Evolutionary conservation across 1,284 basidiomycete species (phyloP).

Genomic region (Albatrellus sp.): DNA sequence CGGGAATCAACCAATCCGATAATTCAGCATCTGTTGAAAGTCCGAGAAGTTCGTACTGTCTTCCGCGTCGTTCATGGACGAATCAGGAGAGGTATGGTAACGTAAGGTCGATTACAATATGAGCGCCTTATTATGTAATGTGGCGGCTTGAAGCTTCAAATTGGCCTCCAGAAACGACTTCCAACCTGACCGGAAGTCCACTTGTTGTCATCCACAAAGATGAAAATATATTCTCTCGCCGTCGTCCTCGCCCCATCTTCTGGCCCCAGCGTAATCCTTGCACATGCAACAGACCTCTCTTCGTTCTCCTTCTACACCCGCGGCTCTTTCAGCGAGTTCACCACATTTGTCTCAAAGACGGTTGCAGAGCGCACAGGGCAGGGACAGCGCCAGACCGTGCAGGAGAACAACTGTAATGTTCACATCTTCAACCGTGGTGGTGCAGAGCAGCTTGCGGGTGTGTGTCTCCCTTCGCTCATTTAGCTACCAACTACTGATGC

Average conservation of each 20-base stretch:
- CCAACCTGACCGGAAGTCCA: too few relatives aligned
- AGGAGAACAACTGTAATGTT: slow-evolving; percentile 90
- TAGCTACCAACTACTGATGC: background rate
- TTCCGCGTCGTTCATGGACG: too few relatives aligned
- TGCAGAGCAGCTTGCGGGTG: slow-evolving; percentile 71
- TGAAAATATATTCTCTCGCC: slow-evolving; percentile 67
- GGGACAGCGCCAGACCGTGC: slow-evolving; percentile 86
- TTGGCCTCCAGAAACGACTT: too few relatives aligned
- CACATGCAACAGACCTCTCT: slow-evolving; percentile 73
- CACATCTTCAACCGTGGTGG: slow-evolving; percentile 85
- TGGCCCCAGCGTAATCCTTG: slow-evolving; percentile 52
- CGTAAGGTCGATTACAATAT: too few relatives aligned
- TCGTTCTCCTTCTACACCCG: slow-evolving; percentile 93
- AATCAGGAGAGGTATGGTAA: too few relatives aligned
- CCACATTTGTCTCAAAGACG: slow-evolving; percentile 87
- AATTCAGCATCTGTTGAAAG: slow-evolving; percentile 2
- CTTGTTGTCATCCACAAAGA: slow-evolving; percentile 17
- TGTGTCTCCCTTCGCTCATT: slow-evolving; percentile 16
- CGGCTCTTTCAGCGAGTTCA: slow-evolving; percentile 77
- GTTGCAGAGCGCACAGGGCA: slow-evolving; percentile 83
- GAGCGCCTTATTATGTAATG: too few relatives aligned
- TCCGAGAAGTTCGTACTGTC: too few relatives aligned
- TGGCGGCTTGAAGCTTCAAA: too few relatives aligned
- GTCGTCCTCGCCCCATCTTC: slow-evolving; percentile 45
- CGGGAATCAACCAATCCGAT: slow-evolving; percentile 12